Percentiles rank a stretch among this genome's conserved stretches.
Conservation (phyloP, 2,329 filamentous ascomycete species). For the Fusarium sublunatum region DNA sequence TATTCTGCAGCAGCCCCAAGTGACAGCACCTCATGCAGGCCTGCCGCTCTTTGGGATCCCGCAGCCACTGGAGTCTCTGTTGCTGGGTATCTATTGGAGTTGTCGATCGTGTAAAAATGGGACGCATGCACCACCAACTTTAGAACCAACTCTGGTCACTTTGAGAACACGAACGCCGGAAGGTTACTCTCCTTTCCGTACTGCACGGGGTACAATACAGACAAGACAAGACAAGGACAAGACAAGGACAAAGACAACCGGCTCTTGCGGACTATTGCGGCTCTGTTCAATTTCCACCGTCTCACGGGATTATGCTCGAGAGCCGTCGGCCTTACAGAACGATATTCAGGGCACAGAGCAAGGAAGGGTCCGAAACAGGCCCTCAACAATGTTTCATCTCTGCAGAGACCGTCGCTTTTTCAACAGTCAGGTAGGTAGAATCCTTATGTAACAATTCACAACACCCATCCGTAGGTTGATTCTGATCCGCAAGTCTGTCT, state of each 20-base stretch:
- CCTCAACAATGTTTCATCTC: conserved; percentile 25
- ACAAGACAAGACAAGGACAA: no score
- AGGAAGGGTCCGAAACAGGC: conserved; percentile 32
- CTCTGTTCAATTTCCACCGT: conserved; percentile 24
- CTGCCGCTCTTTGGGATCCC: conserved; percentile 25
- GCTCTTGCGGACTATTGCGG: conserved; percentile 18
- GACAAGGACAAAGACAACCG: conserved; percentile 2
- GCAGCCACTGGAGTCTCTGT: conserved; percentile 14
- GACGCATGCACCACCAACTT: not conserved
- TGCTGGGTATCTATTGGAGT: conserved; percentile 30
- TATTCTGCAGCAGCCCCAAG: conserved; percentile 18
- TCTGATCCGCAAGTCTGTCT: conserved; percentile 12
- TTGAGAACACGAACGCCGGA: not conserved
- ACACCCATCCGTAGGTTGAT: not conserved
- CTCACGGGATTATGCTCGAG: conserved; percentile 9
- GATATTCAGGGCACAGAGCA: conserved; percentile 10
- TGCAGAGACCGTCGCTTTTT: conserved; percentile 18
- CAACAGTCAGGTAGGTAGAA: conserved; percentile 3
- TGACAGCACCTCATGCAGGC: conserved; percentile 35
- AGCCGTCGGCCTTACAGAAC: conserved; percentile 7
- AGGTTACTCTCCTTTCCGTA: conserved; percentile 12
- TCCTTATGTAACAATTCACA: conserved; percentile 11
- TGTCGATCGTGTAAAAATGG: conserved; percentile 23
- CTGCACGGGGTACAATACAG: not conserved
- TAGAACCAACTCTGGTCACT: conserved; percentile 1